phyloP scores from a whole-genome alignment of 495 filamentous ascomycete genomes.

The Amphirosellinia nigrospora region DNA sequence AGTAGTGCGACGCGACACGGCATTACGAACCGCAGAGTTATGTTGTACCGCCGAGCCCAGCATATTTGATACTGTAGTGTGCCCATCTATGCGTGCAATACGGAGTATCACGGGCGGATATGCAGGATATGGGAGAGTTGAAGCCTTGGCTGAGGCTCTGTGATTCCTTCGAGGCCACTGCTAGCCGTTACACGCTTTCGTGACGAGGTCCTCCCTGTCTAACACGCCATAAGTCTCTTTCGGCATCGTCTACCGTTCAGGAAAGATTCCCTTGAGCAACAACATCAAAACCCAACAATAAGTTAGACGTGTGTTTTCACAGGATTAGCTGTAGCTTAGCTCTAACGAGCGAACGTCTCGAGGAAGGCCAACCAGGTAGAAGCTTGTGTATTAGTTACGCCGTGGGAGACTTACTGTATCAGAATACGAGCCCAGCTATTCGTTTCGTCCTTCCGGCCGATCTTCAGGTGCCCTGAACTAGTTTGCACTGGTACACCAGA shows the following conservation, averaged over 20 bases:
- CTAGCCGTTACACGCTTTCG: not conserved
- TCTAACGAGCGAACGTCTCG: too few species aligned
- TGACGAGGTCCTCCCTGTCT: not conserved
- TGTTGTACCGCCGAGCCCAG: not conserved
- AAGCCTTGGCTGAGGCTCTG: conserved; percentile 7
- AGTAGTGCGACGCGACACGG: not conserved
- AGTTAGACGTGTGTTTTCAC: not conserved
- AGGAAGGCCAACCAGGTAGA: not conserved
- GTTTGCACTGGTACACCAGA: not conserved
- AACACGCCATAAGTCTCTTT: not conserved
- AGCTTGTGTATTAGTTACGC: not conserved
- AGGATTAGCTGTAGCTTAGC: not conserved
- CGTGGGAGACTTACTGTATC: not conserved
- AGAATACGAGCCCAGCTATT: not conserved
- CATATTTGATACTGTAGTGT: conserved; percentile 1
- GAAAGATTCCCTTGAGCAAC: not conserved
- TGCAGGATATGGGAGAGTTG: not conserved
- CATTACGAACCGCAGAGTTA: not conserved
- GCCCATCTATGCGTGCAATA: not conserved
- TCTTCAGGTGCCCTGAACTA: not conserved
- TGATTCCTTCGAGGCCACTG: not conserved
- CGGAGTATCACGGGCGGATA: not conserved
- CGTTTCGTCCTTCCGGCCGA: not conserved
- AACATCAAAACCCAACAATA: not conserved
- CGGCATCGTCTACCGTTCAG: not conserved